Evolutionary conservation across 2,329 filamentous ascomycete genomes (phyloP).

Genomic region (Aureobasidium sp.): DNA sequence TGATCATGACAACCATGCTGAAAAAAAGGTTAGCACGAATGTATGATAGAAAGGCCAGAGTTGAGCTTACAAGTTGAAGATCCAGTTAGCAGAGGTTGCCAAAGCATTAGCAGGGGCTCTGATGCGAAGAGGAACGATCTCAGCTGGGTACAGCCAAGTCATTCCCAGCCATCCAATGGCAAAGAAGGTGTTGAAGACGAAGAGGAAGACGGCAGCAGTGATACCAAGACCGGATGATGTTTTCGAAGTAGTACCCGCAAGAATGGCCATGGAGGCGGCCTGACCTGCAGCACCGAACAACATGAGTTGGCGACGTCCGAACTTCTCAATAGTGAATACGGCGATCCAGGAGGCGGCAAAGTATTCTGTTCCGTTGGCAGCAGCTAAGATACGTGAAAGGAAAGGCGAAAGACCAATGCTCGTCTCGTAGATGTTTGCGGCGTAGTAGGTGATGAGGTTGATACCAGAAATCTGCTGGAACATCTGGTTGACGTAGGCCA

Average conservation of each 20-base stretch:
- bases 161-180: conserved; percentile 46
- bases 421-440: conserved; percentile 43
- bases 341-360: conserved; percentile 42
- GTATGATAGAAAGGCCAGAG: neutral
- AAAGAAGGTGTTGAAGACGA: conserved; percentile 47
- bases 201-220: conserved; percentile 26
- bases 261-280: conserved; percentile 23
- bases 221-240: conserved; percentile 13
- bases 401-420: conserved; percentile 43
- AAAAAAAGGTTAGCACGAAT: conserved; percentile 16
- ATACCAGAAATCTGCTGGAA: conserved; percentile 27
- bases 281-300: conserved; percentile 54
- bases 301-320: conserved; percentile 58
- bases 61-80: conserved; percentile 4
- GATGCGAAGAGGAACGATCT: conserved; percentile 20
- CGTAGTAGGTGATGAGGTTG: conserved; percentile 25
- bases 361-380: conserved; percentile 46
- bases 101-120: conserved; percentile 19
- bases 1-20: conserved; percentile 48
- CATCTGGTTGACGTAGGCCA: conserved; percentile 29
- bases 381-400: conserved; percentile 43
- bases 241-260: conserved; percentile 21
- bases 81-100: conserved; percentile 46
- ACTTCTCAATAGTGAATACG: conserved; percentile 41
- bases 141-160: conserved; percentile 26